Evolutionary conservation across 176 grass and related monocot genomes (phyloP).

Genomic region (Elaeis guineensis): DNA sequence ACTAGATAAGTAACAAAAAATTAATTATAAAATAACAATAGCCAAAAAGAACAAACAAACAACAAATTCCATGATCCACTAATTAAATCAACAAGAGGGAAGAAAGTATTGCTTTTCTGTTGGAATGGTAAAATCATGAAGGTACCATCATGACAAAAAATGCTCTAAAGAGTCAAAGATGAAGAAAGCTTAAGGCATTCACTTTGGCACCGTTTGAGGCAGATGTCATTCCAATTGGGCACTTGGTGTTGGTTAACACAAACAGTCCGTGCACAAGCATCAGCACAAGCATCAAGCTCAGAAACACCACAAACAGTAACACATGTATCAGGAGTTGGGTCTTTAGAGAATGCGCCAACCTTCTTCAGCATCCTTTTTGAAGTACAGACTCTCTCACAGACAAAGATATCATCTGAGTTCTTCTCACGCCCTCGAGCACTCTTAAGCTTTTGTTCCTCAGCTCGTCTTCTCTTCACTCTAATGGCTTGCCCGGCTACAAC

Average conservation of each 20-base stretch:
- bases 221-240: conserved; percentile 7
- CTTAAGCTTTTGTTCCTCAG: background rate
- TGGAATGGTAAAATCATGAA: no score
- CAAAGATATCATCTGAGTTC: background rate
- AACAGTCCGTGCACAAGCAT: background rate
- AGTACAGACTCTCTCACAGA: conserved; percentile 4
- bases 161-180: background rate
- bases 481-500: background rate
- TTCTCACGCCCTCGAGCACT: background rate
- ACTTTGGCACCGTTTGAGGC: conserved; percentile 3
- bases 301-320: conserved; percentile 13
- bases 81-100: no score
- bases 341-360: background rate
- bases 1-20: no score
- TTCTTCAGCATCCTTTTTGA: conserved; percentile 5
- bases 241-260: conserved; percentile 9
- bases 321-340: background rate
- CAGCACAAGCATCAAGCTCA: conserved; percentile 2
- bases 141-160: no score
- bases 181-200: conserved; percentile 3
- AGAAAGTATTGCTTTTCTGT: no score
- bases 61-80: no score
- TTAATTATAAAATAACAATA: no score
- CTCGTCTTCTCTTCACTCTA: background rate
- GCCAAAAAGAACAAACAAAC: no score